phyloP scores from a whole-genome alignment of 2,329 filamentous ascomycete genomes.

The Trichoderma polysporum region DNA sequence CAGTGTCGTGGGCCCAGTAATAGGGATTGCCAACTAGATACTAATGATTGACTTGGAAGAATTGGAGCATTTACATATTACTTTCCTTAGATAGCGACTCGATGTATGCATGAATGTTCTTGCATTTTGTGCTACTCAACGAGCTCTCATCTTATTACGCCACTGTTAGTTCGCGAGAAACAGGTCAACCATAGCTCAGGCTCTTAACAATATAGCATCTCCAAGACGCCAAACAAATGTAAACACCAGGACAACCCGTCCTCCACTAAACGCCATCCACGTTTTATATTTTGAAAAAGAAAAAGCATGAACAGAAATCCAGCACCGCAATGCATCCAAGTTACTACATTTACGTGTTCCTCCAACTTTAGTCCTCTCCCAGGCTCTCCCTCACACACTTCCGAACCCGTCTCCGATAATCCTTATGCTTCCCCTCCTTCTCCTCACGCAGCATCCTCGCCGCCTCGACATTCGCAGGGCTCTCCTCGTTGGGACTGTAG shows the following conservation, averaged over 20 bases:
- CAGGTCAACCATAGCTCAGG: neutral
- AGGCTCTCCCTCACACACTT: slow-evolving; percentile 78
- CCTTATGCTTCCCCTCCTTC: slow-evolving; percentile 55
- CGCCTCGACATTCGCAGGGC: slow-evolving; percentile 91
- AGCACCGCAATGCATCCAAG: neutral
- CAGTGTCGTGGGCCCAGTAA: slow-evolving; percentile 70
- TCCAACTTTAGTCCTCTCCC: slow-evolving; percentile 60
- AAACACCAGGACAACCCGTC: slow-evolving; percentile 3
- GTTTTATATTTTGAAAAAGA: neutral
- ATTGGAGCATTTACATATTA: neutral
- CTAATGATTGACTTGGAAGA: neutral
- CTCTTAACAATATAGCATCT: slow-evolving; percentile 1
- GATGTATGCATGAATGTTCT: neutral
- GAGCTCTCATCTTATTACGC: neutral
- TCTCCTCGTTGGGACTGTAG: slow-evolving; percentile 90
- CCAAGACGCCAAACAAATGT: slow-evolving; percentile 21
- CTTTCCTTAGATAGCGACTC: neutral
- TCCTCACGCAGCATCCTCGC: slow-evolving; percentile 86
- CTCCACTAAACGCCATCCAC: slow-evolving; percentile 11
- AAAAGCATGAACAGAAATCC: too few species aligned
- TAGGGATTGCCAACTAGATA: slow-evolving; percentile 48
- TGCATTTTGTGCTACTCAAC: neutral
- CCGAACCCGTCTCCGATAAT: slow-evolving; percentile 77
- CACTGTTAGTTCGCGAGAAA: neutral
- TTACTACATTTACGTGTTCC: neutral